Conservation (phyloP, 1,284 basidiomycete species). For the Ganoderma multipileum region DNA sequence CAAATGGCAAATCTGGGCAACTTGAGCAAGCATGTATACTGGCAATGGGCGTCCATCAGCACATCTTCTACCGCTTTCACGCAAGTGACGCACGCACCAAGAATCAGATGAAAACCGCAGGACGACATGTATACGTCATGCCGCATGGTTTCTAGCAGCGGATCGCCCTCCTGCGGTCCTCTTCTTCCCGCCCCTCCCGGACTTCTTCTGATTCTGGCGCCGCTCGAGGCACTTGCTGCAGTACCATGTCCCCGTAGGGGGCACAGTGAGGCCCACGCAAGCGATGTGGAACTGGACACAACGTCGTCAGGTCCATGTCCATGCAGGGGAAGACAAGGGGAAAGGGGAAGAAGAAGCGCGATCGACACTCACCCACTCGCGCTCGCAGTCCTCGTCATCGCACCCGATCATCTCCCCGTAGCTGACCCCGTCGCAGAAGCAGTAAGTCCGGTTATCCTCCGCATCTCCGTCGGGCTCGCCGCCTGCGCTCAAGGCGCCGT, state of each 20-base stretch:
- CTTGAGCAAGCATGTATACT: slow-evolving; percentile 9
- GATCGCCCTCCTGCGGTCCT: slow-evolving; percentile 33
- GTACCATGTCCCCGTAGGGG: slow-evolving; percentile 85
- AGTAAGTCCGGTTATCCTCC: slow-evolving; percentile 84
- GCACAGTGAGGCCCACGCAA: slow-evolving; percentile 77
- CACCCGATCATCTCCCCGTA: slow-evolving; percentile 99
- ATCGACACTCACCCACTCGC: slow-evolving; percentile 87
- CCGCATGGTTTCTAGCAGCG: slow-evolving; percentile 20
- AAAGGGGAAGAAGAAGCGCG: slow-evolving; percentile 5
- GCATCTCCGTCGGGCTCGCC: slow-evolving; percentile 60
- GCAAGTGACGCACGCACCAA: slow-evolving; percentile 12
- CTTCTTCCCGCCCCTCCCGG: slow-evolving; percentile 57
- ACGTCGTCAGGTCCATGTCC: slow-evolving; percentile 13
- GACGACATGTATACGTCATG: slow-evolving; percentile 5
- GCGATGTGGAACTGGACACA: slow-evolving; percentile 81
- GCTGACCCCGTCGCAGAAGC: slow-evolving; percentile 86
- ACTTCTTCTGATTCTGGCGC: slow-evolving; percentile 48
- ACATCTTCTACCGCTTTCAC: background rate
- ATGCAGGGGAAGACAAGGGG: background rate
- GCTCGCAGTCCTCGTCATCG: slow-evolving; percentile 87
- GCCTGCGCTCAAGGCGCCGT: slow-evolving; percentile 35
- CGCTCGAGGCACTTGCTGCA: slow-evolving; percentile 73
- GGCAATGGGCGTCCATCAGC: background rate
- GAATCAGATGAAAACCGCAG: background rate
- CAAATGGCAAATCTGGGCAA: slow-evolving; percentile 5